Evolutionary conservation across 2,329 filamentous ascomycete genomes (phyloP).

Genomic region (Nigrospora oryzae): DNA sequence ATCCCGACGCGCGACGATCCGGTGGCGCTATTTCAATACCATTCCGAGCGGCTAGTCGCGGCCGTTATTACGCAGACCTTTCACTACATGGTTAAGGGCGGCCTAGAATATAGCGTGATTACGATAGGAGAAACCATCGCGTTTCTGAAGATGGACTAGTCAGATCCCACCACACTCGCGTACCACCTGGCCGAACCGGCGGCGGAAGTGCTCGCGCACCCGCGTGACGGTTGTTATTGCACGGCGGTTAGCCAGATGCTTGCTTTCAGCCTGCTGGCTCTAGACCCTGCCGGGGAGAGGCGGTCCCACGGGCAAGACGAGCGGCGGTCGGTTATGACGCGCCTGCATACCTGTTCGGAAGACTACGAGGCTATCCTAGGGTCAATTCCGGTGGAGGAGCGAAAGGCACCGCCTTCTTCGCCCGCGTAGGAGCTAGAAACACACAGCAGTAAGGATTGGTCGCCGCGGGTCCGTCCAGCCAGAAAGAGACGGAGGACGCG

Average conservation of each 20-base stretch:
- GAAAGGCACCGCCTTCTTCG: conserved; percentile 5
- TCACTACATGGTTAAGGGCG: conserved; percentile 38
- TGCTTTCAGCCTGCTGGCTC: conserved; percentile 18
- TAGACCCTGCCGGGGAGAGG: conserved; percentile 4
- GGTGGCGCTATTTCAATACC: conserved; percentile 23
- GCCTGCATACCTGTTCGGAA: conserved; percentile 10
- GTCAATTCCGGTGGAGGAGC: conserved; percentile 10
- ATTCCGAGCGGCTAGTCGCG: conserved; percentile 26
- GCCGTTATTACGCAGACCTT: conserved; percentile 38
- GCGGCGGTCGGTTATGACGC: conserved; percentile 2
- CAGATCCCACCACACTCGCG: conserved; percentile 14
- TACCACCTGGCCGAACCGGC: conserved; percentile 22
- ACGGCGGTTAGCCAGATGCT: conserved; percentile 20
- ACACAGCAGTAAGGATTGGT: conserved; percentile 11
- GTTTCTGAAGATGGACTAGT: conserved; percentile 28
- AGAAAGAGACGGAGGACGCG: neutral
- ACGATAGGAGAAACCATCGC: conserved; percentile 33
- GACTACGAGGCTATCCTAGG: conserved; percentile 15
- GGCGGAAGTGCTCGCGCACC: conserved; percentile 14
- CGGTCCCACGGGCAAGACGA: conserved; percentile 11
- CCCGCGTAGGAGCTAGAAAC: conserved; percentile 8
- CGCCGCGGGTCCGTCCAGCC: conserved; percentile 4
- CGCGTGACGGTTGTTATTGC: conserved; percentile 8
- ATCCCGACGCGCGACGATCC: conserved; percentile 14
- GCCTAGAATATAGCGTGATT: conserved; percentile 33